Evolutionary conservation across 345 rosid species (phyloP).

Genomic region (Eucalyptus virginea): DNA sequence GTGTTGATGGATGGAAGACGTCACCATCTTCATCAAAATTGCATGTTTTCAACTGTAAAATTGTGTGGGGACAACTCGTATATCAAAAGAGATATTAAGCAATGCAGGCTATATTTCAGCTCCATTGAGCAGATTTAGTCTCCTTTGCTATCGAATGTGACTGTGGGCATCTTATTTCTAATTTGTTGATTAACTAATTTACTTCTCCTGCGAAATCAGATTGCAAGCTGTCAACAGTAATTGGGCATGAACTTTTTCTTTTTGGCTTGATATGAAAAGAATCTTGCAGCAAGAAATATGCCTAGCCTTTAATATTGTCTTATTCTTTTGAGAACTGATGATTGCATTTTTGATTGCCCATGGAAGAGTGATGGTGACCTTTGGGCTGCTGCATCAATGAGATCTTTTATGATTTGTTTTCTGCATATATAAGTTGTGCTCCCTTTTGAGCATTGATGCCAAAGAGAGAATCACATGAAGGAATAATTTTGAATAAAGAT

Average conservation of each 20-base stretch:
- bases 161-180: background rate
- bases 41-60: background rate
- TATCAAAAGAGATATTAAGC: background rate
- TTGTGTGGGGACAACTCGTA: background rate
- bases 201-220: background rate
- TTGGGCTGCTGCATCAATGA: background rate
- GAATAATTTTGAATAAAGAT: background rate
- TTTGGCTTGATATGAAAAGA: background rate
- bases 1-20: background rate
- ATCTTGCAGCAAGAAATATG: background rate
- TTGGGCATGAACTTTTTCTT: background rate
- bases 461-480: background rate
- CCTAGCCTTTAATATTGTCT: background rate
- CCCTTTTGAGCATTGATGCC: background rate
- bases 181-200: background rate
- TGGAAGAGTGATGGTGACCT: background rate
- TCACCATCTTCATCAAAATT: background rate
- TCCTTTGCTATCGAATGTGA: background rate
- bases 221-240: background rate
- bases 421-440: background rate
- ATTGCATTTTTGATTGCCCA: background rate
- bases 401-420: background rate
- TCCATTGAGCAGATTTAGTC: background rate
- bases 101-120: background rate
- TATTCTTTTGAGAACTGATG: background rate